Percentiles rank a stretch among this genome's conserved stretches.
Conservation (phyloP, 192 early-diverging fungal genomes). For the Backusella australiensis region DNA sequence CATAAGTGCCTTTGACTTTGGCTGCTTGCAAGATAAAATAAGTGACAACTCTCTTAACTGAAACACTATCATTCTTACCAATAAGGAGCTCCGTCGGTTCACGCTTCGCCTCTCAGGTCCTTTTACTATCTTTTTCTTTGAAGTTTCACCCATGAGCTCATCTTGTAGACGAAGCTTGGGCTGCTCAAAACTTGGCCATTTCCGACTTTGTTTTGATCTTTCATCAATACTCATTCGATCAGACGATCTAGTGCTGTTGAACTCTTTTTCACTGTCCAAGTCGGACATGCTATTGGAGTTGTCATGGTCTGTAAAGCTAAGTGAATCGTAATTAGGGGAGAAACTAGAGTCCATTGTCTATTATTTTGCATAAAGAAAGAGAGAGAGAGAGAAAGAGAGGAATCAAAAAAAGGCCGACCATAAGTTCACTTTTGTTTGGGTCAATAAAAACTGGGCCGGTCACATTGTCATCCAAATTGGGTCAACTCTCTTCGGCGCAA, state of each 20-base stretch:
- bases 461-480: not conserved
- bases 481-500: not conserved
- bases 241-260: slow-evolving; percentile 8
- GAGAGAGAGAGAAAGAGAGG: not conserved
- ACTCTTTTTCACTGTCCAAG: slow-evolving; percentile 10
- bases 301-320: slow-evolving; percentile 2
- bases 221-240: slow-evolving; percentile 30
- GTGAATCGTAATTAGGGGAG: not conserved
- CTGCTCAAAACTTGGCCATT: not conserved
- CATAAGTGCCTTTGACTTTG: slow-evolving; percentile 24
- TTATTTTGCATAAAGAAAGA: not conserved
- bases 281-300: slow-evolving; percentile 16
- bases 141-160: slow-evolving; percentile 6
- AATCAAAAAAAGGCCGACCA: no score
- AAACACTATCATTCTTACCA: slow-evolving; percentile 13
- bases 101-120: slow-evolving; percentile 29
- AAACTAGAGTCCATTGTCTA: not conserved
- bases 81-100: slow-evolving; percentile 21
- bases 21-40: not conserved
- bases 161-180: not conserved
- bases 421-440: not conserved
- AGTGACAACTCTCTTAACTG: not conserved
- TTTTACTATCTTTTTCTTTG: not conserved
- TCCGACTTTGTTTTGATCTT: not conserved
- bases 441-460: not conserved